Evolutionary conservation across 1,284 basidiomycete genomes (phyloP), one percentile per base, ranked within the genome.

Genomic region (Neonothopanus nambi): DNA sequence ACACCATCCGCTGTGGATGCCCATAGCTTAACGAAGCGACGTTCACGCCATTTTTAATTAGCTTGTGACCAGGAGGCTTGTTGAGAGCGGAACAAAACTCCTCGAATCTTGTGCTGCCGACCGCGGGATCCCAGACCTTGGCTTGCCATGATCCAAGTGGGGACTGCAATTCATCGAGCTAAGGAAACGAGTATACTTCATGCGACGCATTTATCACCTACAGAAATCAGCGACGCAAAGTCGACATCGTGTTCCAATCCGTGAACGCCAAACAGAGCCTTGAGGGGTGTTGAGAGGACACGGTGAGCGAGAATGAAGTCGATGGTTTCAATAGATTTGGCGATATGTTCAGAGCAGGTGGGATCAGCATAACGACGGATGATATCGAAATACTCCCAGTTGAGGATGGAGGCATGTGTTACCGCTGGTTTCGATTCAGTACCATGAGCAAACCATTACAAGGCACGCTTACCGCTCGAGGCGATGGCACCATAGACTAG

Each of bases 401-500:
- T 87, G 54, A 79, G 72, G 17, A 89, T 68, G 12, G 81, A 70
- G 3, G 93, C 89, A 63, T 91, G 88, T 1, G 87, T 90, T 13
- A 91, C 88, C 36, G 73, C 85, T 88, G 43, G 30, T 35, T 41
- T 26, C 56, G 12, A 21, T 7, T 47, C 35, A 43, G 24, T 28
- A 18, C 5, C 12, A 17, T 21, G 37, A 51, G 6, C 36, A 26
- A 49, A 23, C 20, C 48, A 35, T 42, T 20, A 30, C 15, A 38
- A 20, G 50, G 23, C 60, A 63, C 20, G 71, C 80, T 3, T 59
- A 86, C 91, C 91, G 59, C 90, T 93, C 7, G 89, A 93, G 1
- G 94, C 93, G 58, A 98, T 96, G 0, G 92, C 89, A 17, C 95
- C 96, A 69, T 82, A 95, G 3, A 95, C 91, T 11, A 95, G 76